These are phyloP conservation scores for Leishmania turanica DNA, from an alignment of 208 protist genomes.

Conservation along the genomic window DNA sequence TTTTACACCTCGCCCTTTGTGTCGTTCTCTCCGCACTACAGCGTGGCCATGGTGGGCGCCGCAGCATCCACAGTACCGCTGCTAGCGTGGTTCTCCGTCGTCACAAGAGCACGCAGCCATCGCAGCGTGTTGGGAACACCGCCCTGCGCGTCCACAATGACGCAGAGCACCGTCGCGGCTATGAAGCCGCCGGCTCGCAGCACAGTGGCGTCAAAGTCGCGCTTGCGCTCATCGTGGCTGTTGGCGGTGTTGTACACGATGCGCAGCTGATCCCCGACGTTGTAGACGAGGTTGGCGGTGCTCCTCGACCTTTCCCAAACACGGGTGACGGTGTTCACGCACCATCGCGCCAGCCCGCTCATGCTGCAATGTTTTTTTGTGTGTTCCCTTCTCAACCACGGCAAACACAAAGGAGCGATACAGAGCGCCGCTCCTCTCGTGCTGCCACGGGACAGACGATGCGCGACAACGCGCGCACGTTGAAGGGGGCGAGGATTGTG, in stretches of 20 bases:
- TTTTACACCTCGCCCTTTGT: not conserved
- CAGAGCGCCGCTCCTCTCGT: not conserved
- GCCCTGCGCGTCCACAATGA: constrained; percentile 53
- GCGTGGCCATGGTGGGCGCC: not conserved
- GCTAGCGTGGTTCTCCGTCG: constrained; percentile 7
- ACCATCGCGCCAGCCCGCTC: constrained; percentile 28
- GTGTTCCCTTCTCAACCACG: not conserved
- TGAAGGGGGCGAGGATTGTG: not conserved
- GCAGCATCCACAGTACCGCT: not conserved
- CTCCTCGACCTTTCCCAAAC: constrained; percentile 45
- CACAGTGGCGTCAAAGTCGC: constrained; percentile 48
- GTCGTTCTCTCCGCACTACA: not conserved
- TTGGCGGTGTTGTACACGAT: constrained; percentile 73
- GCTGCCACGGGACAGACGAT: not conserved
- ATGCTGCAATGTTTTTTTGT: not conserved
- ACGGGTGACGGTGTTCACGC: constrained; percentile 22
- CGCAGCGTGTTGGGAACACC: constrained; percentile 36
- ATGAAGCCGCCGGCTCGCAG: constrained; percentile 46
- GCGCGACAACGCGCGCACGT: not conserved
- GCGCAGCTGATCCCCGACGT: constrained; percentile 70
- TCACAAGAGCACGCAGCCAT: constrained; percentile 25
- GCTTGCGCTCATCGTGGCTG: constrained; percentile 48
- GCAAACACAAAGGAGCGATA: not conserved
- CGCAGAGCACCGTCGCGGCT: constrained; percentile 33
- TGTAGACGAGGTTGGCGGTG: constrained; percentile 58